Evolutionary conservation across 306 rosid species (phyloP).

Genomic region (Dryas drummondii): DNA sequence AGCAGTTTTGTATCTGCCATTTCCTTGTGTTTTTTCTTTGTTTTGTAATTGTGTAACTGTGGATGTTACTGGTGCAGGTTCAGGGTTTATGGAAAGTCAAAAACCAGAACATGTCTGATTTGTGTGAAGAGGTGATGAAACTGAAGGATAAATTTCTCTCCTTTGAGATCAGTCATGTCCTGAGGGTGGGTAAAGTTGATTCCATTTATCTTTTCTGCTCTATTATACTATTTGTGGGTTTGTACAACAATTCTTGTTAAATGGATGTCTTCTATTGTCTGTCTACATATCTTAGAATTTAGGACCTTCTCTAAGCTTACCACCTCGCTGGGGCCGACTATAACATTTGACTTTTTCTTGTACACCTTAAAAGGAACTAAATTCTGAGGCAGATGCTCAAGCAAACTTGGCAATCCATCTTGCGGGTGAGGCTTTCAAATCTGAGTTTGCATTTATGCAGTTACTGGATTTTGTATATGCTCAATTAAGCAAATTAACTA

Average conservation of each 20-base stretch:
- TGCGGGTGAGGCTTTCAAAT: conserved; percentile 55
- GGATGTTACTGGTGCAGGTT: conserved; percentile 55
- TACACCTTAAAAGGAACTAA: conserved; percentile 49
- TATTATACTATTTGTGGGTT: background rate
- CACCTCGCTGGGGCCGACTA: conserved; percentile 11
- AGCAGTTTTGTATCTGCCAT: background rate
- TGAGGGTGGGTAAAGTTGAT: conserved; percentile 64
- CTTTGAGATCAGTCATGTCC: conserved; percentile 76
- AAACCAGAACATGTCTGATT: conserved; percentile 54
- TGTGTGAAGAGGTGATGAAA: conserved; percentile 64
- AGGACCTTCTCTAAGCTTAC: background rate
- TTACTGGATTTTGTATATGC: background rate
- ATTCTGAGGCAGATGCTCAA: conserved; percentile 88
- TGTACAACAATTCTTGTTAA: background rate
- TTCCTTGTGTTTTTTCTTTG: conserved; percentile 13
- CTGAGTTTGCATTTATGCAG: conserved; percentile 11
- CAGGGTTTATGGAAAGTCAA: conserved; percentile 81
- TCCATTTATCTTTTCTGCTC: background rate
- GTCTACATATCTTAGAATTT: too few species aligned
- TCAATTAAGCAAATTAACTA: background rate
- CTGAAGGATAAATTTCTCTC: conserved; percentile 69
- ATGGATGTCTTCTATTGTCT: background rate
- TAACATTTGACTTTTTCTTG: conserved; percentile 27
- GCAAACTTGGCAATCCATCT: conserved; percentile 78
- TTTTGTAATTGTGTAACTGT: conserved; percentile 21